Evolutionary conservation across 257 asterid species (phyloP).

Genomic region (Orobanche coerulescens): DNA sequence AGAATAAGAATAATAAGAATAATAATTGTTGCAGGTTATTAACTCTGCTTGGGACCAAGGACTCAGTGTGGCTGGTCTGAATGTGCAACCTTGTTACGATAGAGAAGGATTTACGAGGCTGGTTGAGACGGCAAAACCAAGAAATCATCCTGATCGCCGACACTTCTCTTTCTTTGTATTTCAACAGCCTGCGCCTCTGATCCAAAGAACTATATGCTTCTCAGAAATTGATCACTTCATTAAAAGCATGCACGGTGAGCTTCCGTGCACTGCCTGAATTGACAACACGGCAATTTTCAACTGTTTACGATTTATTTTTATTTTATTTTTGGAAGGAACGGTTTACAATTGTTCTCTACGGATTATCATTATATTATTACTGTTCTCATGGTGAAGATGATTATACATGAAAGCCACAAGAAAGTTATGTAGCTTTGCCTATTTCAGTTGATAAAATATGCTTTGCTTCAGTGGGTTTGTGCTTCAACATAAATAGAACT

Average conservation of each 20-base stretch:
- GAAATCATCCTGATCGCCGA: slow-evolving; percentile 53
- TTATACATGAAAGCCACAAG: no score
- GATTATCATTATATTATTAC: no score
- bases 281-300: not conserved
- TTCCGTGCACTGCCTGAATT: not conserved
- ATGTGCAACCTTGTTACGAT: slow-evolving; percentile 40
- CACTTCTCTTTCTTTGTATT: slow-evolving; percentile 44
- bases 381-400: no score
- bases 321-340: no score
- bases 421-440: no score
- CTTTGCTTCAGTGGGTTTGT: not conserved
- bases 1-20: not conserved
- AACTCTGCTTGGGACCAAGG: slow-evolving; percentile 59
- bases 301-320: no score
- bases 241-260: slow-evolving; percentile 60
- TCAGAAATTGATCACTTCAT: slow-evolving; percentile 51
- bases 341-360: no score
- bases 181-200: slow-evolving; percentile 42
- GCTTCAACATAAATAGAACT: not conserved
- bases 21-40: slow-evolving; percentile 36
- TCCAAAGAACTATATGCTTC: slow-evolving; percentile 40
- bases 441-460: no score
- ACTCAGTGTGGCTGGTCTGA: slow-evolving; percentile 55
- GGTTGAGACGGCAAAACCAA: slow-evolving; percentile 51
- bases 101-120: slow-evolving; percentile 48